A percentile compares a stretch with the other conserved stretches of the same genome.
phyloP scores from a whole-genome alignment of 768 basidiomycete genomes.

The Tricholoma matsutake region DNA sequence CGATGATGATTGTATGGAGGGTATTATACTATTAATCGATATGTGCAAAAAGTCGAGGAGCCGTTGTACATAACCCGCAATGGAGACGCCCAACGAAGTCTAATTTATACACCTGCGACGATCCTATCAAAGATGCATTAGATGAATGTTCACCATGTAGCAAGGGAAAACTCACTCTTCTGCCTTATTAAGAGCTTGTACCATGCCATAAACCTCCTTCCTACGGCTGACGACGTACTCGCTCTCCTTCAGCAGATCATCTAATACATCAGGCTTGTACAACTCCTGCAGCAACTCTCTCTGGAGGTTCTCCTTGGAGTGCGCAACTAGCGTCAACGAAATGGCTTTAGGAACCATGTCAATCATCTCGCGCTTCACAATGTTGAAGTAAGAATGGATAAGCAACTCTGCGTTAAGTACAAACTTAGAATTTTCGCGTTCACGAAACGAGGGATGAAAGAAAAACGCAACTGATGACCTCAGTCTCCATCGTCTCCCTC shows the following conservation, averaged over 20 bases:
- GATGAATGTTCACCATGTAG: constrained; percentile 4
- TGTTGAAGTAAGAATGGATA: constrained; percentile 96
- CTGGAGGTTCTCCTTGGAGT: constrained; percentile 93
- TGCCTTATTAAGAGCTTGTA: constrained; percentile 92
- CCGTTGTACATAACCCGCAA: constrained; percentile 9
- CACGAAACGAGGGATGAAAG: not conserved
- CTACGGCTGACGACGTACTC: constrained; percentile 86
- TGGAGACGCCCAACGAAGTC: not conserved
- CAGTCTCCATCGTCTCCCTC: constrained; percentile 96
- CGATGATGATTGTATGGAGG: constrained; percentile 24
- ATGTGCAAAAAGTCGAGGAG: constrained; percentile 23
- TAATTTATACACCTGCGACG: constrained; percentile 54
- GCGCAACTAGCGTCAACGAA: constrained; percentile 84
- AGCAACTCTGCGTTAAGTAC: constrained; percentile 64
- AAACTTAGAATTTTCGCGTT: not conserved
- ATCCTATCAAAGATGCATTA: constrained; percentile 37
- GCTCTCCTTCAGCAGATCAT: constrained; percentile 93
- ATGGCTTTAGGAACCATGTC: constrained; percentile 99
- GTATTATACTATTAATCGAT: constrained; percentile 26
- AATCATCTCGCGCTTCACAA: constrained; percentile 99
- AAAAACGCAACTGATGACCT: constrained; percentile 88
- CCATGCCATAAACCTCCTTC: constrained; percentile 93
- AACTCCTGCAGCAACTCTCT: constrained; percentile 91
- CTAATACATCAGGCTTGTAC: constrained; percentile 95
- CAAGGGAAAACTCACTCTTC: constrained; percentile 68